A percentile compares a stretch with the other conserved stretches of the same genome.
These are phyloP conservation scores for Pleurotus platypus DNA, from an alignment of 768 basidiomycete species.

Conservation along the genomic window DNA sequence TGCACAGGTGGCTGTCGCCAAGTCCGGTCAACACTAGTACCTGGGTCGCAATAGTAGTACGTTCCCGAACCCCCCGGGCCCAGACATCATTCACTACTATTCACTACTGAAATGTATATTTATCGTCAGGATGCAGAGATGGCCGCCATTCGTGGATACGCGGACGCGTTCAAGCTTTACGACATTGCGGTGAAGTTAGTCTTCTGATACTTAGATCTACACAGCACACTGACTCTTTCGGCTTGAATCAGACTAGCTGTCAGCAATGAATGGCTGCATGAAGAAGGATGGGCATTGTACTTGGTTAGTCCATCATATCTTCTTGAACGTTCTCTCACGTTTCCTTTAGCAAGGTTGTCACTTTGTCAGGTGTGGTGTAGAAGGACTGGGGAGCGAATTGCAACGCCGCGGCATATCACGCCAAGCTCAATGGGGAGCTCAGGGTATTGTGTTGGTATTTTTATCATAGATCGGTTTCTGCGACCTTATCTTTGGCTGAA, in stretches of 20 bases:
- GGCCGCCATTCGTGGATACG: constrained; percentile 50
- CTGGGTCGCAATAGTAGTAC: constrained; percentile 67
- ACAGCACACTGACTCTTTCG: no score
- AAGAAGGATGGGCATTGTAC: constrained; percentile 69
- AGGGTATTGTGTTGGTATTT: constrained; percentile 59
- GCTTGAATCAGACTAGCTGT: constrained; percentile 44
- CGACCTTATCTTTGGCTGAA: background rate
- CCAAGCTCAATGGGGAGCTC: constrained; percentile 71
- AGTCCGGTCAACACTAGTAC: constrained; percentile 66
- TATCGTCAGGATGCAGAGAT: constrained; percentile 61
- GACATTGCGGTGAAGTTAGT: constrained; percentile 65
- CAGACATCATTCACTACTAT: background rate
- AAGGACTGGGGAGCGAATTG: constrained; percentile 62
- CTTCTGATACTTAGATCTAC: background rate
- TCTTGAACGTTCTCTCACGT: constrained; percentile 4
- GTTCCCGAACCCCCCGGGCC: constrained; percentile 13
- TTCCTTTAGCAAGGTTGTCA: constrained; percentile 61
- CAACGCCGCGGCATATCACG: constrained; percentile 63
- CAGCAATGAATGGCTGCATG: constrained; percentile 66
- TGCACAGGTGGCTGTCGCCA: constrained; percentile 60
- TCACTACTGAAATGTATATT: background rate
- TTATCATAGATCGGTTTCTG: background rate
- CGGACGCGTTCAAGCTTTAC: constrained; percentile 62
- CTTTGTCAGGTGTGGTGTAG: constrained; percentile 61
- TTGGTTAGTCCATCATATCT: constrained; percentile 34